Evolutionary conservation across 805 yeast genomes (phyloP).

Genomic region (Monosporozyma yasuniensis): DNA sequence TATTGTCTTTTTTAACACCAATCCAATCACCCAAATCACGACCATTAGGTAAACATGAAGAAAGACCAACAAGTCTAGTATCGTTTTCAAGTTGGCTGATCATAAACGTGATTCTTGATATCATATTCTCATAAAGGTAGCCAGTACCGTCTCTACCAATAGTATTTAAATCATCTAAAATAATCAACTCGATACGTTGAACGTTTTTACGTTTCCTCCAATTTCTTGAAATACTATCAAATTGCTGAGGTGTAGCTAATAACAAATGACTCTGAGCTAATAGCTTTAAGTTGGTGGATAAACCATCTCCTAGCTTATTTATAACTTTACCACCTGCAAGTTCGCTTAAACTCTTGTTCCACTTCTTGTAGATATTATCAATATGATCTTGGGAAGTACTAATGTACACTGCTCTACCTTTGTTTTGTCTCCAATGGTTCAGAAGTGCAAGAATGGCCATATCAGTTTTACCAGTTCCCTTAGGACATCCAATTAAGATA

Average conservation of each 20-base stretch:
- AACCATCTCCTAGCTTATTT: slow-evolving; percentile 44
- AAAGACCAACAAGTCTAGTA: slow-evolving; percentile 58
- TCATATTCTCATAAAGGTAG: slow-evolving; percentile 53
- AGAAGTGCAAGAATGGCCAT: slow-evolving; percentile 67
- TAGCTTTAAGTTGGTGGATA: slow-evolving; percentile 43
- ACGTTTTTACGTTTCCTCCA: slow-evolving; percentile 76
- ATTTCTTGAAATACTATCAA: slow-evolving; percentile 61
- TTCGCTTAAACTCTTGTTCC: slow-evolving; percentile 43
- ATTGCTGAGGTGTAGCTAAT: slow-evolving; percentile 71
- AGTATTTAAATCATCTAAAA: slow-evolving; percentile 66
- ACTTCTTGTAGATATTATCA: slow-evolving; percentile 37
- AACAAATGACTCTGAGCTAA: slow-evolving; percentile 57
- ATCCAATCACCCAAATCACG: slow-evolving; percentile 82
- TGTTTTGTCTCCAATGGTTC: slow-evolving; percentile 60
- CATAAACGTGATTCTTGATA: slow-evolving; percentile 67
- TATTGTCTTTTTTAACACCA: slow-evolving; percentile 51
- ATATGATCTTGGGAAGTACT: slow-evolving; percentile 51
- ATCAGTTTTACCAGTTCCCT: slow-evolving; percentile 67
- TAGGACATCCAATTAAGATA: slow-evolving; percentile 59
- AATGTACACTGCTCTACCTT: slow-evolving; percentile 67
- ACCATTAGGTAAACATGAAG: slow-evolving; percentile 63
- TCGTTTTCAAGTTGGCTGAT: slow-evolving; percentile 51
- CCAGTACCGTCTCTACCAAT: slow-evolving; percentile 54
- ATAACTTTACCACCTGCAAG: slow-evolving; percentile 53
- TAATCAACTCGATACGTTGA: slow-evolving; percentile 55